Percentiles rank a stretch among this genome's conserved stretches.
These are phyloP conservation scores for Zea mays DNA, from an alignment of 176 grass and related monocot genomes.

Conservation along the genomic window Zm-B73-REFERENCE-NAM-5.0 NC_050098.1:200508501-200509000, in stretches of 20 bases:
- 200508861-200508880: not conserved
- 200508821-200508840: not conserved
- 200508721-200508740: too few relatives aligned
- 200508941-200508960: not conserved
- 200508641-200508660: not conserved
- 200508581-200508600: too few relatives aligned
- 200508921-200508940: not conserved
- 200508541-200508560: too few relatives aligned
- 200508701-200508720: too few relatives aligned
- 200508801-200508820: not conserved
- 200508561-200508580: too few relatives aligned
- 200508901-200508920: not conserved
- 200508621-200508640: not conserved
- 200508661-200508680: not conserved
- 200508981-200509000: constrained; percentile 65
- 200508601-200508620: not conserved
- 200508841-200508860: not conserved
- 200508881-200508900: constrained; percentile 29
- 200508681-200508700: not conserved
- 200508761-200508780: not conserved
- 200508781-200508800: not conserved
- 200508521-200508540: too few relatives aligned
- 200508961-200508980: constrained; percentile 77
- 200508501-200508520: too few relatives aligned
- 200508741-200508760: not conserved